Evolutionary conservation across 2,329 filamentous ascomycete genomes (phyloP), one percentile per base, ranked within the genome.

Genomic region (Verticillium isaacii): DNA sequence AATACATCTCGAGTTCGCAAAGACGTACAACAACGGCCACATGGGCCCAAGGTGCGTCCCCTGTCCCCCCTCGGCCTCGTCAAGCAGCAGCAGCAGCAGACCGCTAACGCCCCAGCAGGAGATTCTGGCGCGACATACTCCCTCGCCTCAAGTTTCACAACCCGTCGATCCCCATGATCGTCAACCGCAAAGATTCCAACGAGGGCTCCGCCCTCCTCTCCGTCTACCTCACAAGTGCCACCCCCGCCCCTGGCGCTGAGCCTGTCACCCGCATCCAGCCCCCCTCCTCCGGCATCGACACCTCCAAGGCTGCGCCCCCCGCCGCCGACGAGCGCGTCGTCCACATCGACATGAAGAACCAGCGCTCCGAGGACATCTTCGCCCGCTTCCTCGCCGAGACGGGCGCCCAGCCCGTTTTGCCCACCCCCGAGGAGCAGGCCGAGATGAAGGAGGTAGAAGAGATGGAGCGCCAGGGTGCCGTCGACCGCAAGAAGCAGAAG

Each of bases 71-170:
- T 29, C 29, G 29, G 29, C 29, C 5, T 29, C 29, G 1, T 29
- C 29, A 29, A 23, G 34, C 56, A 39, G 54, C 8, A 14, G 32
- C 32, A 32, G 34, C 34, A 59, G 9, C 17, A 37, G 2, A 25
- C 56, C 14, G 5, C 19, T 55, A 41, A 56, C 56, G 19, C 23
- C n/a, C 23, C 29, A n/a, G 25, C 66, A 96, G 93, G 71, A 92
- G 92, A 79, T 97, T 99, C 84, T 97, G 92, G 91, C 87, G 85
- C 66, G 81, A 88, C 64, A 89, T 88, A 73, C 87, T 98, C 57
- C 91, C 92, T 25, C 87, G 92, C 62, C 82, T 99, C 67, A 97
- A 99, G 82, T 99, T 89, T 80, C 90, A 96, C 82, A 99, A 99
- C 75, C 95, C 95, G 0, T 79, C 87, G 14, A 76, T 97, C 56